Base-by-base conservation (phyloP, 2,329 filamentous ascomycete species). In the Fusarium sp. region DNA sequence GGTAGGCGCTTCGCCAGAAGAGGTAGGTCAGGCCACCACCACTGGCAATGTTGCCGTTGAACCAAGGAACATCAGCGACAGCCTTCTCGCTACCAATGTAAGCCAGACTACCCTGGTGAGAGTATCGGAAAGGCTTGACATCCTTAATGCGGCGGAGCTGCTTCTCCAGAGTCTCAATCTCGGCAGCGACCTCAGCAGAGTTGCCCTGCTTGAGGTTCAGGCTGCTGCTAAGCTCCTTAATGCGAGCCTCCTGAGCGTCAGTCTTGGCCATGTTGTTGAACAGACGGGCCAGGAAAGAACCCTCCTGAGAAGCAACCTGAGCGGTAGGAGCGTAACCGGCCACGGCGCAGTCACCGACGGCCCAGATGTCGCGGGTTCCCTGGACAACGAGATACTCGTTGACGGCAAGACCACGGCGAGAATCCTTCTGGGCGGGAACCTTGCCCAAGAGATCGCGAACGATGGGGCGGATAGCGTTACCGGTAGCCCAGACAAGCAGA, bases 221-320 rank as follows among this genome's bases (percentile, higher is more conserved):
- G 69, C 80, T 83, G 57, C 85, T 81, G 81, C 87, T 90, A 18
- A 98, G 88, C 57, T 90, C 83, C 67, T 88, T 85, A 59, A 99
- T 88, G 77, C 95, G 88, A 36, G 81, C 74, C 85, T 98, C 94
- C 69, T 98, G 90, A 51, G 87, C 84, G 77, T 97, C 91, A 4
- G 94, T 97, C 88, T 95, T 97, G 79, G 95, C 96, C 93, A 98
- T 97, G 82, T 96, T 97, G 87, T 99, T 99, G 87, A 99, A 98
- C 65, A 99, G 90, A 69, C 93, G 91, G 40, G 94, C 96, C 38
- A 99, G 88, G 89, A 98, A 99, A 77, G 89, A 91, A 78, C 96
- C 96, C 83, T 99, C 96, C 84, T 99, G 96, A 11, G 92, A 89
- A 59, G 96, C 96, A 46, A 99, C 96, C 86, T 99, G 96, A 31